Evolutionary conservation across 2,329 filamentous ascomycete species (phyloP).

Genomic region (Bipolaris cookei): DNA sequence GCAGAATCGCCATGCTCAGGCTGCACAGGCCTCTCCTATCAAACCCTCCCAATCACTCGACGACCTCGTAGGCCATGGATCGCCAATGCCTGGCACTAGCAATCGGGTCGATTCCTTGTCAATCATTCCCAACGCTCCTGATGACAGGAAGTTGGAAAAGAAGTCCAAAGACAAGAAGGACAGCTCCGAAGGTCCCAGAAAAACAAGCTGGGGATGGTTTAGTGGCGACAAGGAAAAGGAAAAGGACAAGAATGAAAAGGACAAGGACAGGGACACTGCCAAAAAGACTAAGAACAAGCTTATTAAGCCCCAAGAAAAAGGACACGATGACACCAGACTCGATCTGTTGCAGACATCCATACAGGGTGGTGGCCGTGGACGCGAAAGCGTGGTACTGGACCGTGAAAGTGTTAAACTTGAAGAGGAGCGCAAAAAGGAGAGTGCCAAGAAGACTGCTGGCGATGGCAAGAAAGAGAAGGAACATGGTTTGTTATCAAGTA

Average conservation of each 20-base stretch:
- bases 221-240: conserved; percentile 69
- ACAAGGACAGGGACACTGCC: conserved; percentile 49
- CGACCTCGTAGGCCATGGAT: conserved; percentile 69
- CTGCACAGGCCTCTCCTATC: conserved; percentile 48
- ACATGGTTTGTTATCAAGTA: conserved; percentile 82
- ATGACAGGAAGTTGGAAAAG: conserved; percentile 74
- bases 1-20: conserved; percentile 41
- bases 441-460: conserved; percentile 69
- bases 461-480: conserved; percentile 88
- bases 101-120: conserved; percentile 76
- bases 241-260: conserved; percentile 66
- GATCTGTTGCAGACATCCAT: conserved; percentile 89
- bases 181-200: conserved; percentile 69
- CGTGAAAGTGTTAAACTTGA: conserved; percentile 77
- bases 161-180: conserved; percentile 74
- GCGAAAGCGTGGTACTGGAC: conserved; percentile 85
- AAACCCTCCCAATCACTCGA: conserved; percentile 60
- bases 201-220: conserved; percentile 86
- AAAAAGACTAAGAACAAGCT: conserved; percentile 67
- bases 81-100: conserved; percentile 72
- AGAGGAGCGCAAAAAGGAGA: conserved; percentile 83
- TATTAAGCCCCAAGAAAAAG: conserved; percentile 62
- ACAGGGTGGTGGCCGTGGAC: conserved; percentile 67
- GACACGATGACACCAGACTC: conserved; percentile 78
- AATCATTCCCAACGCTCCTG: conserved; percentile 76